These are phyloP conservation scores for Sporothrix brunneoviolacea DNA, from an alignment of 2,329 filamentous ascomycete species.

Conservation along the genomic window DNA sequence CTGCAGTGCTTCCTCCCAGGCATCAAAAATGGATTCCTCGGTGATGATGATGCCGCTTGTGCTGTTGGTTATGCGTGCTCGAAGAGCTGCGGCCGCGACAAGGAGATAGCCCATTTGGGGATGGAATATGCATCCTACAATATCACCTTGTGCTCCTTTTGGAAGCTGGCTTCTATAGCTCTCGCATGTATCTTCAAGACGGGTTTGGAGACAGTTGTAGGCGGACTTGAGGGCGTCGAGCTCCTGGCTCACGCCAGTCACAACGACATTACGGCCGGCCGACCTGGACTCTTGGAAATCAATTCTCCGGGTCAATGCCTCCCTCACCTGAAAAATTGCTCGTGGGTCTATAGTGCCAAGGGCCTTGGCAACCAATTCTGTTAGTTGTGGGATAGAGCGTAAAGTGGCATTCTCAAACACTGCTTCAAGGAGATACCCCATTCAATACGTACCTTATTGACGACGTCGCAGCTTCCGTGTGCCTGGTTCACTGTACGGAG, in stretches of 20 bases:
- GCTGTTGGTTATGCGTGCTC: constrained; percentile 24
- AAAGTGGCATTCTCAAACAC: too few relatives aligned
- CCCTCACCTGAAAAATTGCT: not conserved
- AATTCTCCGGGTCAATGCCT: constrained; percentile 47
- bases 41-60: constrained; percentile 50
- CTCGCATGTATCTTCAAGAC: constrained; percentile 62
- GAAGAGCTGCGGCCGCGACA: constrained; percentile 56
- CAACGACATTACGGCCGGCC: constrained; percentile 66
- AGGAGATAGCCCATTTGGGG: constrained; percentile 89
- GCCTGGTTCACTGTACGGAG: constrained; percentile 24
- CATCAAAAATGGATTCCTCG: constrained; percentile 44
- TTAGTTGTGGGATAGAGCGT: not conserved
- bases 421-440: not conserved
- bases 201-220: constrained; percentile 69
- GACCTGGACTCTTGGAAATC: constrained; percentile 73
- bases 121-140: constrained; percentile 77
- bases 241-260: constrained; percentile 60
- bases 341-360: not conserved
- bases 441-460: constrained; percentile 1
- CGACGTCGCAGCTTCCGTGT: constrained; percentile 38
- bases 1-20: constrained; percentile 72
- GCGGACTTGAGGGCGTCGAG: constrained; percentile 72
- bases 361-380: not conserved
- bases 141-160: constrained; percentile 43
- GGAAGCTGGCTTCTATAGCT: constrained; percentile 60